Conservation (phyloP, 192 early-diverging fungal genomes). For the Gamsiella multidivaricata region DNA sequence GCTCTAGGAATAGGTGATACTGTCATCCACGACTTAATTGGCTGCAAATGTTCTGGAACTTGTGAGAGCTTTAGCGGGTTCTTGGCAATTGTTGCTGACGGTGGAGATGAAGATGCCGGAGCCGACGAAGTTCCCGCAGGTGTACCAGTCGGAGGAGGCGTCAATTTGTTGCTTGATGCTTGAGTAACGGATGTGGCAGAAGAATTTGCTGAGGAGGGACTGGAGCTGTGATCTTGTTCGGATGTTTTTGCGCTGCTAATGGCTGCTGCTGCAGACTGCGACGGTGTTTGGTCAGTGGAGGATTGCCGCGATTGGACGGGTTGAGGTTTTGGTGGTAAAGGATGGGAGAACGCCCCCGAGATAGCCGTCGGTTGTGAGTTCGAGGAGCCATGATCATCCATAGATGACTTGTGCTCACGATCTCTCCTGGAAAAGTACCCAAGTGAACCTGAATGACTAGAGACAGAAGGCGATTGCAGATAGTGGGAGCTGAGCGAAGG, state of each 20-base stretch:
- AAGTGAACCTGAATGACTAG: slow-evolving; percentile 30
- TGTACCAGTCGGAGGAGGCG: slow-evolving; percentile 1
- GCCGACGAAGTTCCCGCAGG: neutral
- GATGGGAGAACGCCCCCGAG: slow-evolving; percentile 33
- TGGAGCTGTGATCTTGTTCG: slow-evolving; percentile 3
- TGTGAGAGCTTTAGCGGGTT: slow-evolving; percentile 42
- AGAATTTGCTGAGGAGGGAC: slow-evolving; percentile 1
- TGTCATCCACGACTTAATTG: slow-evolving; percentile 52
- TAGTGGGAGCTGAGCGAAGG: slow-evolving; percentile 38
- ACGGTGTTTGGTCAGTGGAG: slow-evolving; percentile 13
- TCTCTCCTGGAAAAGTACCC: slow-evolving; percentile 48
- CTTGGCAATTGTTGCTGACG: neutral
- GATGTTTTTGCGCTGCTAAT: neutral
- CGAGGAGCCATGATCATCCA: slow-evolving; percentile 29
- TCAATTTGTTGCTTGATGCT: slow-evolving; percentile 1
- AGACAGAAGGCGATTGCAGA: slow-evolving; percentile 43
- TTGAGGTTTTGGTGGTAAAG: slow-evolving; percentile 45
- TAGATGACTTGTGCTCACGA: slow-evolving; percentile 39
- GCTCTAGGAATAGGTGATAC: slow-evolving; percentile 26
- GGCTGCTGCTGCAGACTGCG: slow-evolving; percentile 4
- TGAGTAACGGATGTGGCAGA: neutral
- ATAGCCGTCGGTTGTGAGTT: neutral
- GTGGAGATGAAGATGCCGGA: neutral
- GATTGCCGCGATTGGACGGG: slow-evolving; percentile 24
- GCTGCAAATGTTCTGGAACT: slow-evolving; percentile 30